Evolutionary conservation across 2,329 filamentous ascomycete species (phyloP).

Genomic region (Zasmidium cellare): DNA sequence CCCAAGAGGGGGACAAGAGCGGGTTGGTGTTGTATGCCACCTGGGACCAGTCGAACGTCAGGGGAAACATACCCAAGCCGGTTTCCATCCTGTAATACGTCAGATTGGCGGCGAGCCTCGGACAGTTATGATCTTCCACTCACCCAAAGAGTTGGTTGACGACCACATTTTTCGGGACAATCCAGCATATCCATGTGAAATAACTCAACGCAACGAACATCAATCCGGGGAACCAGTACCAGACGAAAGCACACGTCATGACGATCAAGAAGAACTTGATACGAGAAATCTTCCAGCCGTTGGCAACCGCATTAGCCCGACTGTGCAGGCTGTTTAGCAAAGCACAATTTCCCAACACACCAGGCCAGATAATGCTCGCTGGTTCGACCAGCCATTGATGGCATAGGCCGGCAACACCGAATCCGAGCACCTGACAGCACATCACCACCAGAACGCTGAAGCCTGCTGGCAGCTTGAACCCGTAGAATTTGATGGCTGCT

Average conservation of each 20-base stretch:
- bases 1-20: constrained; percentile 39
- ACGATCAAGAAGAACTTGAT: constrained; percentile 82
- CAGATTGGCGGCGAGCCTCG: background rate
- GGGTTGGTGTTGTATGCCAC: constrained; percentile 83
- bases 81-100: constrained; percentile 68
- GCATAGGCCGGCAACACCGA: constrained; percentile 80
- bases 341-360: constrained; percentile 81
- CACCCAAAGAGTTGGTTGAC: constrained; percentile 72
- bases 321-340: constrained; percentile 82
- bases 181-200: constrained; percentile 88
- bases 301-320: constrained; percentile 76
- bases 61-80: constrained; percentile 75
- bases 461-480: constrained; percentile 71
- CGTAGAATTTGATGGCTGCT: constrained; percentile 86
- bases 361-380: constrained; percentile 89
- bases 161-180: constrained; percentile 82
- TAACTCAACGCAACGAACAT: constrained; percentile 83
- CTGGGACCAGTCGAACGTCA: constrained; percentile 91
- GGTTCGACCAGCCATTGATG: constrained; percentile 80
- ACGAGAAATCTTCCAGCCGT: constrained; percentile 65
- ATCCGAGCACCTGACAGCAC: constrained; percentile 83
- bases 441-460: constrained; percentile 83
- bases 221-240: constrained; percentile 75
- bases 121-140: background rate
- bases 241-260: constrained; percentile 69